phyloP scores from a whole-genome alignment of 495 filamentous ascomycete species.

The Neurospora terricola region DNA sequence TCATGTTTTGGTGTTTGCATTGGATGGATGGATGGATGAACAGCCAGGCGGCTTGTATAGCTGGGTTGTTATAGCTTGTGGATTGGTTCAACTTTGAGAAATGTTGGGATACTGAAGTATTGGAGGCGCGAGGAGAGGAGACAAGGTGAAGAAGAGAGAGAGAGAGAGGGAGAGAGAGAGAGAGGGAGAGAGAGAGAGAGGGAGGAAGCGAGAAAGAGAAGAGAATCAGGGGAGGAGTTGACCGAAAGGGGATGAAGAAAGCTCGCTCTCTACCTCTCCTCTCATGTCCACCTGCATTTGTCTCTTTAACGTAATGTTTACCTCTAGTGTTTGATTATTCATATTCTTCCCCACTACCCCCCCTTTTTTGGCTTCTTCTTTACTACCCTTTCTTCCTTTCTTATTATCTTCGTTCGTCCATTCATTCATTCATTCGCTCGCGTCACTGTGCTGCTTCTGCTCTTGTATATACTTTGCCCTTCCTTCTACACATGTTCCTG shows the following conservation, averaged over 20 bases:
- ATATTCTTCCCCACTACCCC: background rate
- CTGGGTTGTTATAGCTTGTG: background rate
- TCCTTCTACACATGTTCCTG: background rate
- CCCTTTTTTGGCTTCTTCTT: background rate
- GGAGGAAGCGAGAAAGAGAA: too few relatives aligned
- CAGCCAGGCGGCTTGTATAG: background rate
- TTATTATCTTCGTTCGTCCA: background rate
- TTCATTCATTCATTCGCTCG: background rate
- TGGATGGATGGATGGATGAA: background rate
- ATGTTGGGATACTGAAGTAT: background rate
- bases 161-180: background rate
- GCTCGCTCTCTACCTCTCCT: background rate
- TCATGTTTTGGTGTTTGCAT: slow-evolving; percentile 5
- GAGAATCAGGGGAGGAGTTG: background rate
- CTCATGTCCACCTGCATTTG: too few relatives aligned
- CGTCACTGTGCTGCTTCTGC: background rate
- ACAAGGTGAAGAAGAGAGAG: too few relatives aligned
- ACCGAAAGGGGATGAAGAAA: too few relatives aligned
- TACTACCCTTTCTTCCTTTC: background rate
- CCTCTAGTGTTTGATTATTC: background rate
- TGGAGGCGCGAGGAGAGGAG: background rate
- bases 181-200: background rate
- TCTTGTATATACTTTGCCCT: background rate
- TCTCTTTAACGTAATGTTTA: background rate
- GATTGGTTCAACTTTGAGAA: background rate